Base-by-base conservation (phyloP, 2,329 filamentous ascomycete genomes). In the Onygenales sp. region DNA sequence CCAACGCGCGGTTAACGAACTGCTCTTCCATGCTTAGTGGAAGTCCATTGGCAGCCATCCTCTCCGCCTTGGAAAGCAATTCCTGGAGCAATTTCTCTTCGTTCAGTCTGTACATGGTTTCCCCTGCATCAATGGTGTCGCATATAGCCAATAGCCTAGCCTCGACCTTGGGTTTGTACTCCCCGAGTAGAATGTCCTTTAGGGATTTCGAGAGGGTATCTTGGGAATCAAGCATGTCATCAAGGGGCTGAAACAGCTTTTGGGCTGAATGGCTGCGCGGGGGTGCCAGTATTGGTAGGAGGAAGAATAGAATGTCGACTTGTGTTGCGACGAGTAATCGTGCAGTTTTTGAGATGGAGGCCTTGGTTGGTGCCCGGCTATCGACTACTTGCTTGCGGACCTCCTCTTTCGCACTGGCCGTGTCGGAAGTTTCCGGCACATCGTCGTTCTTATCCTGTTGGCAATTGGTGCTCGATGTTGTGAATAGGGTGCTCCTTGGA, bases 291-390 rank as follows among this genome's bases (percentile, higher is more conserved):
- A 84, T 79, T 0, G 92, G 87, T 1, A 97, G 74, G 3, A 95
- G 66, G 49, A 97, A 75, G 71, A 97, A 97, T 2, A 96, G 65
- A 4, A 88, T 80, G 67, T 98, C 93, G 52, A 95, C 76, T 2
- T 83, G 81, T 1, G 93, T 95, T 7, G 92, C 88, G 55, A 97
- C 71, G 62, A 87, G 86, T n/a, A 97, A 72, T 55, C 90, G 83
- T 36, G 88, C 83, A 43, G 77, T 78, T 62, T 84, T 83, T 36
- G 83, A 78, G 27, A 88, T 70, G 59, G 80, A 81, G 10, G 78
- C 81, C 33, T 58, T 60, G 27, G 54, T 27, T 44, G 34, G 7
- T 10, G 31, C 17, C 33, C 32, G 13, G 33, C 32, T 13, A 39
- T 39, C 32, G 42, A 44, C 34, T 27, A 32, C 21, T 37, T 45